Percentiles rank a stretch among this genome's conserved stretches.
phyloP scores from a whole-genome alignment of 331 rosid genomes.

The Pyracantha coccinea region DNA sequence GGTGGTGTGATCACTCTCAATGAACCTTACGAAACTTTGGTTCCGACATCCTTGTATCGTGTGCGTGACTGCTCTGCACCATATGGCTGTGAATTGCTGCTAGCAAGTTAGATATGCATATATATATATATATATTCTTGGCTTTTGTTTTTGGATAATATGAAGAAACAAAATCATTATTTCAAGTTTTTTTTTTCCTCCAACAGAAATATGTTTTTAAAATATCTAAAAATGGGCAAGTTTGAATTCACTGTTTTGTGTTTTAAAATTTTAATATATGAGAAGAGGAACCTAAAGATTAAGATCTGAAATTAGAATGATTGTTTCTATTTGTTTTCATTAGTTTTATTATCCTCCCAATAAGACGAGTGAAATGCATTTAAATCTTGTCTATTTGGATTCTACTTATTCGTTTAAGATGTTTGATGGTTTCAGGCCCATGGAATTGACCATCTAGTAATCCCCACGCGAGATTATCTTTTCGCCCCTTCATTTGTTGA shows the following conservation, averaged over 20 bases:
- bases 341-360: neutral
- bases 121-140: neutral
- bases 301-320: neutral
- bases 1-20: conserved; percentile 96
- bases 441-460: conserved; percentile 84
- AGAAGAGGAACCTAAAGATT: neutral
- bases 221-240: neutral
- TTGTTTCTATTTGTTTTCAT: neutral
- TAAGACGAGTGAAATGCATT: neutral
- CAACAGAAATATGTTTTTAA: neutral
- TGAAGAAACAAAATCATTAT: neutral
- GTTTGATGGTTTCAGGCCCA: conserved; percentile 51
- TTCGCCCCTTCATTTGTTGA: conserved; percentile 84
- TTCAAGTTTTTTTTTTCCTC: neutral
- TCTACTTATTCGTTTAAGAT: neutral
- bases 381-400: neutral
- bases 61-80: conserved; percentile 28
- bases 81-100: conserved; percentile 2
- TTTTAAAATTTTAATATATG: no score
- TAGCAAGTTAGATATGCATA: neutral
- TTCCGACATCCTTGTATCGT: conserved; percentile 62
- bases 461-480: conserved; percentile 94
- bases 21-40: conserved; percentile 91
- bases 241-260: neutral
- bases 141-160: neutral